Base-by-base conservation (phyloP, 1,139 yeast genomes). In the Suhomyces bribrorum region DNA sequence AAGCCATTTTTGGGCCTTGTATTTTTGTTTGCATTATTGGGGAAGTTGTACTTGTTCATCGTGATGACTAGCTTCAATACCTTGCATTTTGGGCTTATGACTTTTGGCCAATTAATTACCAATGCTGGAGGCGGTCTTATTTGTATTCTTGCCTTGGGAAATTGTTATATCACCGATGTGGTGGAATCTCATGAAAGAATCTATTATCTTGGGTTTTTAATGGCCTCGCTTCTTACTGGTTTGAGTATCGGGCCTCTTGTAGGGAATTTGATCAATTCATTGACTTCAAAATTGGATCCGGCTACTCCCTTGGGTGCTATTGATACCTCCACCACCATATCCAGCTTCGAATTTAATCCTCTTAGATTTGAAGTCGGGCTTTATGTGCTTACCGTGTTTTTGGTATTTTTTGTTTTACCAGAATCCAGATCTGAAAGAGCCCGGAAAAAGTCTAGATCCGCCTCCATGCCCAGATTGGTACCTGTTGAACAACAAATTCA, bases 81-180 rank as follows among this genome's bases (percentile, higher is more conserved):
- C 43, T 64, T 70, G 34, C 56, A 56, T 26, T 59, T 69, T 52
- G 45, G 52, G 11, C 48, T 59, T 41, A 50, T 70, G 75, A 45
- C 62, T 58, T 11, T 50, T 52, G 7, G 70, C 7, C 73, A 72
- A 7, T 41, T 71, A 3, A 29, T 80, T 5, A 71, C 72, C 26
- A 73, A 77, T 26, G 35, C 70, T 2, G 72, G 79, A n/a, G 94
- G 94, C 15, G 79, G 85, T 0, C 30, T 70, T 1, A 53, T 73
- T 37, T 66, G 79, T 11, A 44, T 80, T 31, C 53, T 78, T 36
- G 72, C 83, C n/a, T 54, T 83, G 22, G 61, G 74, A 12, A 76
- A 76, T 47, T 73, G 86, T 34, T 85, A 83, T 51, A 68, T 83
- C 20, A 68, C 85, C 4, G 94, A 86, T 58, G 76, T 82, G 32